phyloP scores from a whole-genome alignment of 1,284 basidiomycete genomes.

The Cryptococcus hybrid region DNA sequence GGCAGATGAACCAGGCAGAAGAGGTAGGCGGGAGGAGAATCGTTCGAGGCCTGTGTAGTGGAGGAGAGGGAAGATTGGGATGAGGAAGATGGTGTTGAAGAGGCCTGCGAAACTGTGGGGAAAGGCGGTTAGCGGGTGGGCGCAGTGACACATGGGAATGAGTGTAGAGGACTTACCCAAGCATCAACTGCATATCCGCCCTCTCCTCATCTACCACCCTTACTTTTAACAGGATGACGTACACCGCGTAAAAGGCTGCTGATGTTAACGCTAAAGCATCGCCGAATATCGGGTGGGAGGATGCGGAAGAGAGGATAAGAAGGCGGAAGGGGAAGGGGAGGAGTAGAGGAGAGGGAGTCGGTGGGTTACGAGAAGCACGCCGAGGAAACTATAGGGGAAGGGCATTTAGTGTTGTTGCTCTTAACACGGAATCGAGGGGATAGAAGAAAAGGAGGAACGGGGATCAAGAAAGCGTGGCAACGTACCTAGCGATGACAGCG shows the following conservation, averaged over 20 bases:
- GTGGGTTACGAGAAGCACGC: constrained; percentile 80
- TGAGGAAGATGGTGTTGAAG: constrained; percentile 77
- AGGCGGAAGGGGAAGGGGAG: constrained; percentile 12
- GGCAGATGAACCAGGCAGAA: constrained; percentile 59
- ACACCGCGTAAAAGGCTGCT: constrained; percentile 84
- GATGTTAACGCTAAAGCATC: constrained; percentile 73
- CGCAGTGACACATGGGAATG: no score
- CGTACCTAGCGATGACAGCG: constrained; percentile 78
- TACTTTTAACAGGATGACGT: constrained; percentile 89
- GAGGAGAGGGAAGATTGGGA: constrained; percentile 79
- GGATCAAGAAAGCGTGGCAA: neutral
- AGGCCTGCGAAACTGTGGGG: constrained; percentile 69
- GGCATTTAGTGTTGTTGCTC: no score
- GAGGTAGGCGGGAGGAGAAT: constrained; percentile 64
- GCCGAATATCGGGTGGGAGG: constrained; percentile 58
- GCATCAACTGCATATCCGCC: constrained; percentile 46
- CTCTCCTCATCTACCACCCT: constrained; percentile 78
- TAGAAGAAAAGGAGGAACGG: neutral
- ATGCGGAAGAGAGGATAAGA: constrained; percentile 15
- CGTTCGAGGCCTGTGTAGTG: constrained; percentile 72
- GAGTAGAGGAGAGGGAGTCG: constrained; percentile 52
- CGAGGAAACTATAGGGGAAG: constrained; percentile 63
- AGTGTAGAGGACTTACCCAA: no score
- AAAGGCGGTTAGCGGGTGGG: no score
- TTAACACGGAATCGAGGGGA: no score